Evolutionary conservation across 225 moss, liverwort and hornwort species (phyloP).

Genomic region (Physcomitrellopsis africana): DNA sequence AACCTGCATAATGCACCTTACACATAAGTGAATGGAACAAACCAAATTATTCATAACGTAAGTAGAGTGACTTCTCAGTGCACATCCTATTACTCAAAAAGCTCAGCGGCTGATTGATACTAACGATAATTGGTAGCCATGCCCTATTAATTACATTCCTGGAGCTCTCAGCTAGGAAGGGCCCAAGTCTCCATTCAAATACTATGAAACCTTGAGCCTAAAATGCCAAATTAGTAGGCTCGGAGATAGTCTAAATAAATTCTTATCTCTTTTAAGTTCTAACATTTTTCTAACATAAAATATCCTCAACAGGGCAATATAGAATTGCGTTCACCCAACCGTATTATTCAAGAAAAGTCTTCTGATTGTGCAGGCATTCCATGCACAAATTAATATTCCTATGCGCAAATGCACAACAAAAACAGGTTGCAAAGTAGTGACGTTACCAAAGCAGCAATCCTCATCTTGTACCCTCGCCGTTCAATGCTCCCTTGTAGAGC

Average conservation of each 20-base stretch:
- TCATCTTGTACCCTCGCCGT: constrained; percentile 59
- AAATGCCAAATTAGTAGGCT: not conserved
- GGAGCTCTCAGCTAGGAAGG: not conserved
- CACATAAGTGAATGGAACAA: constrained; percentile 12
- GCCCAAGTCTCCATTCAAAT: not conserved
- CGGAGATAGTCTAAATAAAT: not conserved
- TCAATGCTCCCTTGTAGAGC: constrained; percentile 65
- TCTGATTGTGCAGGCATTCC: not conserved
- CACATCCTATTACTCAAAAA: constrained; percentile 11
- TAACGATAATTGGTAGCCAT: not conserved
- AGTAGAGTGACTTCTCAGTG: not conserved
- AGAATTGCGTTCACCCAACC: not conserved
- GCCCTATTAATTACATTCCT: too few species aligned
- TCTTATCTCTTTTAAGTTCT: not conserved
- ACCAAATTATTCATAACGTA: constrained; percentile 6
- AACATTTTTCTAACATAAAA: not conserved
- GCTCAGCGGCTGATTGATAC: constrained; percentile 10
- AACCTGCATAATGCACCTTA: constrained; percentile 37
- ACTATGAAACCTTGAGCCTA: not conserved
- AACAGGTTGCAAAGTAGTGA: constrained; percentile 16
- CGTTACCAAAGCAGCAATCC: constrained; percentile 72
- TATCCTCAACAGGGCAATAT: not conserved
- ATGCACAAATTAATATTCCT: not conserved
- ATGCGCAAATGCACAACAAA: not conserved
- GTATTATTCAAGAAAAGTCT: not conserved